A percentile compares a stretch with the other conserved stretches of the same genome.
Conservation (phyloP, 305 asterid genomes). For the Fraxinus baroniana region DNA sequence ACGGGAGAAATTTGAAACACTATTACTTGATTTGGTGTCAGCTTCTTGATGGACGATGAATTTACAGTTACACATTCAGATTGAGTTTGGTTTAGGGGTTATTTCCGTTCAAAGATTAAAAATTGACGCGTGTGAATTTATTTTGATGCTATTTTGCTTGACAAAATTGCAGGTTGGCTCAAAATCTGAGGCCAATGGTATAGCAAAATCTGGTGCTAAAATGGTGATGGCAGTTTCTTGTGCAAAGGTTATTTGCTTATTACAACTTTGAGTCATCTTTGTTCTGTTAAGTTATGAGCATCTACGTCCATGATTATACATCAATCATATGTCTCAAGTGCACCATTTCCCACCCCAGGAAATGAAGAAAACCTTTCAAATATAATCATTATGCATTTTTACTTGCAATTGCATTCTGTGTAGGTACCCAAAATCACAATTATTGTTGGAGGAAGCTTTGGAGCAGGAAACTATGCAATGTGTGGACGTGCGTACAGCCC, state of each 20-base stretch:
- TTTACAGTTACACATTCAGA: no score
- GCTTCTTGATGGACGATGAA: no score
- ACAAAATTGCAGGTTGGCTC: background rate
- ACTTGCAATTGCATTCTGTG: constrained; percentile 2
- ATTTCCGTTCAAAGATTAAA: background rate
- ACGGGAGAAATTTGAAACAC: no score
- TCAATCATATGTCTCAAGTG: constrained; percentile 1
- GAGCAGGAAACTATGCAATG: constrained; percentile 99
- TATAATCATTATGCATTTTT: background rate
- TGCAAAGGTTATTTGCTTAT: constrained; percentile 64
- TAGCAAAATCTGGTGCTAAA: constrained; percentile 98
- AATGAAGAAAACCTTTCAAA: no score
- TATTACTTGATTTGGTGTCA: no score
- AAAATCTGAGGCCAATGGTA: constrained; percentile 73
- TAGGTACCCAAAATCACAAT: constrained; percentile 94
- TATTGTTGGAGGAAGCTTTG: constrained; percentile 92
- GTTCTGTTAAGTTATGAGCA: background rate
- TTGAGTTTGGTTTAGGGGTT: no score
- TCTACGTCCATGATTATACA: background rate
- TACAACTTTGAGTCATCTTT: background rate
- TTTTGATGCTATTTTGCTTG: background rate
- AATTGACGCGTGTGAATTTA: background rate
- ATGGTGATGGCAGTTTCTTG: constrained; percentile 99
- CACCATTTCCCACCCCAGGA: no score
- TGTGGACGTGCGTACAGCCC: constrained; percentile 99